Base-by-base conservation (phyloP, 1,139 yeast genomes). In the Taiozyma sp. region DNA sequence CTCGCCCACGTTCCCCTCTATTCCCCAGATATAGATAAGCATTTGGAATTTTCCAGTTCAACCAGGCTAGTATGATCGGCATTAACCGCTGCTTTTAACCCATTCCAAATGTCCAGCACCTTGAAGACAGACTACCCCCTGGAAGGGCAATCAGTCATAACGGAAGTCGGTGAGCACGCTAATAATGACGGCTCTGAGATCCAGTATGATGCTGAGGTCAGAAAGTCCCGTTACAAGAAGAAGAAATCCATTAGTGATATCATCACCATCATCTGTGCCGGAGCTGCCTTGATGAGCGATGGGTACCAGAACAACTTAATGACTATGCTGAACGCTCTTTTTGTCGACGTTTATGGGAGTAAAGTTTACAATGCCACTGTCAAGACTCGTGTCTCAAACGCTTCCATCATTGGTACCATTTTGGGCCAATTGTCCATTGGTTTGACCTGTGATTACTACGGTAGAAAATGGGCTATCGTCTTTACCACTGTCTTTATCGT, bases 261-360 rank as follows among this genome's bases (percentile, higher is more conserved):
- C 45, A 50, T 59, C 47, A 59, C 61, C 29, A 56, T 59, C 44
- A 16, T 58, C 29, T 58, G 61, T 49, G 59, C 61, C 14, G 87
- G 87, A 22, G 79, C 77, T 51, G 87, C 86, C 1, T 70, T 82
- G 57, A 75, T 80, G 58, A 76, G 82, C 24, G 87, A 82, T 62
- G 87, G 87, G 8, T 82, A 82, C 65, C 85, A 81, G 61, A 81
- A 82, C 62, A 80, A 78, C 57, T 72, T 80, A 54, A 82, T 82
- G 81, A 78, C 84, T 13, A 80, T 81, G 81, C 59, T 75, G 59
- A 81, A 81, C 65, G 66, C 74, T 28, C 72, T 80, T 24, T 79
- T 80, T 58, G 68, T 79, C 4, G 56, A 62, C 29, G 61, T 71
- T 50, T 81, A 80, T 63, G 41, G 41, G 12, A 79, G 79, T 3